Percentiles rank a stretch among this genome's conserved stretches.
These are phyloP conservation scores for Pestalotiopsis sp. DNA, from an alignment of 2,329 filamentous ascomycete species.

Conservation along the genomic window DNA sequence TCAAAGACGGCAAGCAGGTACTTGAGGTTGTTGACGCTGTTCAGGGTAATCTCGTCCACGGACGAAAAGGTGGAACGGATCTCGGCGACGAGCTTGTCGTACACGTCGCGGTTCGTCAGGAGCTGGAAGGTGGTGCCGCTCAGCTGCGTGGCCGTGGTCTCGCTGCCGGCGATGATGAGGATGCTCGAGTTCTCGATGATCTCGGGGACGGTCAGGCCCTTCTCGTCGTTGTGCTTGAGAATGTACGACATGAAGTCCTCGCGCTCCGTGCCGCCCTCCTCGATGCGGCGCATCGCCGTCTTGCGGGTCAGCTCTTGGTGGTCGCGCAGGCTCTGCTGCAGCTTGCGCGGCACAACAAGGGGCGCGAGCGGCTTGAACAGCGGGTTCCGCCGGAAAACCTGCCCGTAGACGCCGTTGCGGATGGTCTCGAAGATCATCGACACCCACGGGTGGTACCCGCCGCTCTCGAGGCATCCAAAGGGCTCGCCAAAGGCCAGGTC, in stretches of 20 bases:
- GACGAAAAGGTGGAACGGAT: conserved; percentile 38
- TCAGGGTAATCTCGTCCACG: conserved; percentile 40
- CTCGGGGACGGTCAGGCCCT: background rate
- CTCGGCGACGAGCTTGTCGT: conserved; percentile 38
- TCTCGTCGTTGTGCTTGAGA: conserved; percentile 2
- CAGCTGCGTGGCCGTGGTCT: conserved; percentile 41
- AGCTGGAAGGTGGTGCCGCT: conserved; percentile 44
- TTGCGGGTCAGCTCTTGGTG: background rate
- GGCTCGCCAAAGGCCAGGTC: conserved; percentile 13
- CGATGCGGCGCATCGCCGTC: conserved; percentile 1
- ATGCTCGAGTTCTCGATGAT: background rate
- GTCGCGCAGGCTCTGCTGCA: background rate
- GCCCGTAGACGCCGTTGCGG: background rate
- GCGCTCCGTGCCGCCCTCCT: conserved; percentile 1
- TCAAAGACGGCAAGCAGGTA: conserved; percentile 44
- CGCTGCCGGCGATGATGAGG: conserved; percentile 7
- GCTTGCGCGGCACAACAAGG: background rate
- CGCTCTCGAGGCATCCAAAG: conserved; percentile 1
- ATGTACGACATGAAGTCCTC: conserved; percentile 11
- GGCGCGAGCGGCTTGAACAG: background rate
- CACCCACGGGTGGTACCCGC: conserved; percentile 1
- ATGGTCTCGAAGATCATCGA: conserved; percentile 6
- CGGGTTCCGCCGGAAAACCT: background rate
- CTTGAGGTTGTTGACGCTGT: conserved; percentile 29
- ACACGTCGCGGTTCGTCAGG: conserved; percentile 28